Conservation (phyloP, 1,284 basidiomycete species). For the Cryptococcus sp. region DNA sequence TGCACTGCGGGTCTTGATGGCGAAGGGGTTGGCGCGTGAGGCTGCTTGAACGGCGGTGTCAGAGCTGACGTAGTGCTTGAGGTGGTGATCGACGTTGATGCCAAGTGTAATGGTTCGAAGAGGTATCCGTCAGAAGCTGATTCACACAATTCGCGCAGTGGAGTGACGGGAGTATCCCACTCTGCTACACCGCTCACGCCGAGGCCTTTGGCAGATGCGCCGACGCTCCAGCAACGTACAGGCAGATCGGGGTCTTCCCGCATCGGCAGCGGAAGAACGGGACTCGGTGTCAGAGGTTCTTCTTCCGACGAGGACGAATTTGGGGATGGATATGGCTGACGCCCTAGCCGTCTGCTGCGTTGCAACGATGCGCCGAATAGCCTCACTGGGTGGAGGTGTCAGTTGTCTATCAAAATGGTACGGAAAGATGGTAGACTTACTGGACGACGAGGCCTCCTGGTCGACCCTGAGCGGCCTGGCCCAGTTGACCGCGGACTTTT, state of each 20-base stretch:
- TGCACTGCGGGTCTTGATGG: neutral
- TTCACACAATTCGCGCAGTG: conserved; percentile 1
- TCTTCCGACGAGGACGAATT: conserved; percentile 18
- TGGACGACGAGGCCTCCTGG: conserved; percentile 1
- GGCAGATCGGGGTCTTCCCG: neutral
- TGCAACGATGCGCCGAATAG: conserved; percentile 21
- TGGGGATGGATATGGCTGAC: conserved; percentile 13
- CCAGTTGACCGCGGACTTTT: conserved; percentile 27
- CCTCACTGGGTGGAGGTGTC: conserved; percentile 6
- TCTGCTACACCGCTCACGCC: conserved; percentile 25
- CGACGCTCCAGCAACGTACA: conserved; percentile 17
- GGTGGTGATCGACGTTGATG: neutral
- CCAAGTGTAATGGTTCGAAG: conserved; percentile 1
- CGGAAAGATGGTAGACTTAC: neutral
- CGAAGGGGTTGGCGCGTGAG: conserved; percentile 2
- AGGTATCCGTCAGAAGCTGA: neutral
- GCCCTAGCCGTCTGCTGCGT: conserved; percentile 11
- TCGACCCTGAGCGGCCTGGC: conserved; percentile 27
- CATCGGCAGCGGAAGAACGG: conserved; percentile 6
- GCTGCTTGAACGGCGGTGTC: conserved; percentile 2
- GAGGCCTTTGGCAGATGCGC: conserved; percentile 18
- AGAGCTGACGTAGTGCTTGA: neutral
- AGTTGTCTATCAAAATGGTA: neutral
- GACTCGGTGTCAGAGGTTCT: conserved; percentile 18
- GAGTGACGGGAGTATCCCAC: conserved; percentile 19